phyloP scores from a whole-genome alignment of 2,329 filamentous ascomycete genomes.

The Aspergillus sp. region DNA sequence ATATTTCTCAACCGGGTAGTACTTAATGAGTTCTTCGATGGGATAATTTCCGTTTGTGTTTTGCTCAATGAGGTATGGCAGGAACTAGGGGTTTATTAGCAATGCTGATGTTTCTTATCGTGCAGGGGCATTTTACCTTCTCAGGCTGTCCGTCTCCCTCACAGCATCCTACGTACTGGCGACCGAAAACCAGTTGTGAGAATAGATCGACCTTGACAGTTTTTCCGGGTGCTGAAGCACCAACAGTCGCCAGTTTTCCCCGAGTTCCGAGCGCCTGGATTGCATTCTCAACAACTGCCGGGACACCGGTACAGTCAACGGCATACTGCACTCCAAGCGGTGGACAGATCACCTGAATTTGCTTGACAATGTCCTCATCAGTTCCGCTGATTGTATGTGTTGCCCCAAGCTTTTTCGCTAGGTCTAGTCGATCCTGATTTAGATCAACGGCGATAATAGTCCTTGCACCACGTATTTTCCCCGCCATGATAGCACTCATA shows the following conservation, averaged over 20 bases:
- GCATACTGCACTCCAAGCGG: conserved; percentile 18
- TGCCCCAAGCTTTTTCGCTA: conserved; percentile 30
- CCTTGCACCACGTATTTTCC: conserved; percentile 24
- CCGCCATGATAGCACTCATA: conserved; percentile 36
- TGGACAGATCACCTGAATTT: conserved; percentile 11
- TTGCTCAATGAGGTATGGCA: conserved; percentile 54
- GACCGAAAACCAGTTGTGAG: conserved; percentile 20
- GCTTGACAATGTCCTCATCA: conserved; percentile 10
- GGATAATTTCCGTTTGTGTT: conserved; percentile 52
- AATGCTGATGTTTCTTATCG: background rate
- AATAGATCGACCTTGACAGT: conserved; percentile 20
- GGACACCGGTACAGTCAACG: conserved; percentile 25
- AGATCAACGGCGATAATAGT: conserved; percentile 33
- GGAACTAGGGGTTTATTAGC: conserved; percentile 11
- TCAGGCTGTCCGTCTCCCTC: conserved; percentile 24
- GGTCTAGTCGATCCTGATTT: conserved; percentile 19
- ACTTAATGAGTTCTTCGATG: conserved; percentile 50
- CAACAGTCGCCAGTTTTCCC: conserved; percentile 23
- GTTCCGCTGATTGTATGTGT: conserved; percentile 26
- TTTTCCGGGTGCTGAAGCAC: conserved; percentile 19
- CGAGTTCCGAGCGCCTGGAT: conserved; percentile 22
- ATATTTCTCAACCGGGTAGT: conserved; percentile 41
- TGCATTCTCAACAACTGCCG: conserved; percentile 20
- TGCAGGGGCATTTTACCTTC: conserved; percentile 11
- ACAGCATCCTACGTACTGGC: conserved; percentile 25